Evolutionary conservation across 140 eudicot species (phyloP).

Genomic region (Cichorium intybus): DNA sequence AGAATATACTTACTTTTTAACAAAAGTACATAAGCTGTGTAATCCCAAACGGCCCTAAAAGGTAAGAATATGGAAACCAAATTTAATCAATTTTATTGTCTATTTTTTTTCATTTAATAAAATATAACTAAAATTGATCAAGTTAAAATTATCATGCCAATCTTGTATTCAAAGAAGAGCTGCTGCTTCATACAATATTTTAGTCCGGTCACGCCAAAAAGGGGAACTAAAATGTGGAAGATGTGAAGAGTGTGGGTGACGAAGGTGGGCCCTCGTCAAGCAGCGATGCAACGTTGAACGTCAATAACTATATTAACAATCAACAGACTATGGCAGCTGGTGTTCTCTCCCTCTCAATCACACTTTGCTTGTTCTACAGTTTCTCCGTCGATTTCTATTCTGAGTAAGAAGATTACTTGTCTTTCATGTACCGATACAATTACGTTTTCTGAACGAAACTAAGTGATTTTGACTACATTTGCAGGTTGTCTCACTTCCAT

Average conservation of each 20-base stretch:
- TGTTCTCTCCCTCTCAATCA: neutral
- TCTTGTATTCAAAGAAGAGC: constrained; percentile 9
- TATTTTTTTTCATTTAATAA: too few species aligned
- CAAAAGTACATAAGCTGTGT: too few species aligned
- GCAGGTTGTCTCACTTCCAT: constrained; percentile 10
- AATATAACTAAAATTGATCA: neutral
- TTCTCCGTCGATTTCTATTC: neutral
- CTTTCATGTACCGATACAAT: neutral
- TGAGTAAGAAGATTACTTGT: neutral
- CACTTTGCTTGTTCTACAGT: neutral
- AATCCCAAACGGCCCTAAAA: too few species aligned
- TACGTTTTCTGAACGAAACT: neutral
- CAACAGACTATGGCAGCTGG: neutral
- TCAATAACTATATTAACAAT: constrained; percentile 21
- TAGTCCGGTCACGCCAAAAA: neutral
- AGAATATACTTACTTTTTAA: too few species aligned
- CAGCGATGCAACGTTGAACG: constrained; percentile 16
- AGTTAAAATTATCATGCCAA: neutral
- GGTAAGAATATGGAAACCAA: too few species aligned
- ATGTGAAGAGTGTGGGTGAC: constrained; percentile 6
- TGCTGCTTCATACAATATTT: constrained; percentile 12
- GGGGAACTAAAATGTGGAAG: constrained; percentile 22
- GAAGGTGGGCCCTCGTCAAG: constrained; percentile 10
- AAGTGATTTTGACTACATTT: constrained; percentile 9
- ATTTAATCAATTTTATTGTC: too few species aligned